Evolutionary conservation across 495 filamentous ascomycete species (phyloP), one percentile per base, ranked within the genome.

Genomic region (Penicillium parvum): DNA sequence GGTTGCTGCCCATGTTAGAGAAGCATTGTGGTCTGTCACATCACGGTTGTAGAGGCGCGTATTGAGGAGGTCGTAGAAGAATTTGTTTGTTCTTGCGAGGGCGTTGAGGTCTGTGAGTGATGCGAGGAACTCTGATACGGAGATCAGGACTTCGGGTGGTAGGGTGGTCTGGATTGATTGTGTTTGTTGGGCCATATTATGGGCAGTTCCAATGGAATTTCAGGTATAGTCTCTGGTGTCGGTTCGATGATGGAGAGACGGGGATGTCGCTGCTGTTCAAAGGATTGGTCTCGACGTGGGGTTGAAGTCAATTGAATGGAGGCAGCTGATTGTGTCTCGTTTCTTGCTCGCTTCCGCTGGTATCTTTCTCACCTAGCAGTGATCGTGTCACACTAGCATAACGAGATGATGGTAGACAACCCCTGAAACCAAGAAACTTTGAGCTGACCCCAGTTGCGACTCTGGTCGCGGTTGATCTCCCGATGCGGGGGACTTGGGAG

Each of bases 1-100:
- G 14, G 23, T 53, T 33, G 50, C 40, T 22, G 54, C 50, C 50
- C 50, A 50, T 26, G 40, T 43, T 29, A 57, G 45, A 7, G 53
- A 42, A 3, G 32, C 25, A 12, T 15, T 9, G 26, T 40, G 16
- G 6, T 25, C 27, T 5, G 10, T 16, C 14, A 32, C 47, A 37
- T 55, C 44, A 20, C 28, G 47, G 7, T 37, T 46, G 37, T 55
- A 58, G 22, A 58, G 51, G 7, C 7, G 28, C 4, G 27, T 23
- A 21, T 36, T 52, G 22, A 58, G 42, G 38, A 58, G 55, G 9
- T 12, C 10, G 38, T 52, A 14, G 40, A 43, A 32, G 17, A 28
- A 27, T 17, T 23, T 32, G 30, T 43, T 52, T 17, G 39, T 40
- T 22, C 36, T 29, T 11, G 36, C 36, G 23, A 58, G 37, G 36